Conservation (phyloP, 129 eudicot genomes). For the Pulicaria dysenterica region DNA sequence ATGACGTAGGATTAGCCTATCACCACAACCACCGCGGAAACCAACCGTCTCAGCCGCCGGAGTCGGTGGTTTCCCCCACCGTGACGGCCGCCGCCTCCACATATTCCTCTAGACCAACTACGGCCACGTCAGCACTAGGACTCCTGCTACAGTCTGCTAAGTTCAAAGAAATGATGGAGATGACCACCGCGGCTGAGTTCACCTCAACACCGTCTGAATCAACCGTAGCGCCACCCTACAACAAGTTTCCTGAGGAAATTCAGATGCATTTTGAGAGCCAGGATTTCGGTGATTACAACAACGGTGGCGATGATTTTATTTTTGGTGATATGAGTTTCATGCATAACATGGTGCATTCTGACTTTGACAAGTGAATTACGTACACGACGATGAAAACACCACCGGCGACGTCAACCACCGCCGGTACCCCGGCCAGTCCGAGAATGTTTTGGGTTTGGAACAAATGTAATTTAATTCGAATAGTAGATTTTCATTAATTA, state of each 20-base stretch:
- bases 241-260: constrained; percentile 57
- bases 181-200: constrained; percentile 66
- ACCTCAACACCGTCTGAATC: constrained; percentile 40
- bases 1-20: constrained; percentile 29
- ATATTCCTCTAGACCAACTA: constrained; percentile 41
- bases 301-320: constrained; percentile 60
- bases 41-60: constrained; percentile 9
- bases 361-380: constrained; percentile 40
- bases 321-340: constrained; percentile 62
- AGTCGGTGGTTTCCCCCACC: constrained; percentile 26
- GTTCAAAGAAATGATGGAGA: constrained; percentile 89
- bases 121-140: constrained; percentile 84
- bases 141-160: constrained; percentile 77
- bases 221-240: constrained; percentile 22
- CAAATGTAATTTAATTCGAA: constrained; percentile 26
- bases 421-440: no score
- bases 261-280: constrained; percentile 54
- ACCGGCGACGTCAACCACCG: background rate
- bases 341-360: constrained; percentile 62
- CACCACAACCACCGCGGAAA: constrained; percentile 24
- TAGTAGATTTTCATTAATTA: constrained; percentile 16
- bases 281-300: constrained; percentile 42
- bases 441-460: constrained; percentile 8
- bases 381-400: background rate
- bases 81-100: constrained; percentile 6